phyloP scores from a whole-genome alignment of 495 filamentous ascomycete species.

The Trichoderma orchidacearum region DNA sequence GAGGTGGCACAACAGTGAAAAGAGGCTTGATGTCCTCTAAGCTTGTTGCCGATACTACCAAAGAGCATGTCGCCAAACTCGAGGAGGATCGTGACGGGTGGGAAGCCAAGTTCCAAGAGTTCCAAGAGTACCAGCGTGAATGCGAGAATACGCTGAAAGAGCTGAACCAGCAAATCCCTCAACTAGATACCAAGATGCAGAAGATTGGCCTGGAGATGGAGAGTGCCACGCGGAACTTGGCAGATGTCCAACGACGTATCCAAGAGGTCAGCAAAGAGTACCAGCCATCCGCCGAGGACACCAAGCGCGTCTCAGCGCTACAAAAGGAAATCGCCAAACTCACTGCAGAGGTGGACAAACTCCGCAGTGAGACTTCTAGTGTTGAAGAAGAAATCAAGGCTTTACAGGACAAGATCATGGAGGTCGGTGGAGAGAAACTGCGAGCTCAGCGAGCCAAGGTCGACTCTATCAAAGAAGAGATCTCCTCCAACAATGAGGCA shows the following conservation, averaged over 20 bases:
- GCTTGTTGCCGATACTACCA: constrained; percentile 66
- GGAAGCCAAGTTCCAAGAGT: constrained; percentile 64
- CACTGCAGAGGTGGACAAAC: constrained; percentile 63
- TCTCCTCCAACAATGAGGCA: constrained; percentile 64
- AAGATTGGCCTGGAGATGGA: constrained; percentile 85
- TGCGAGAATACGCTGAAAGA: constrained; percentile 60
- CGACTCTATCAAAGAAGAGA: constrained; percentile 81
- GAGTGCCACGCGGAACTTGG: constrained; percentile 69
- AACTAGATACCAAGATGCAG: constrained; percentile 78
- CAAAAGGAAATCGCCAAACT: constrained; percentile 65
- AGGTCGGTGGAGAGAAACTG: constrained; percentile 85
- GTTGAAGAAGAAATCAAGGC: constrained; percentile 85
- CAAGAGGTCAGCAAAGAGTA: constrained; percentile 70
- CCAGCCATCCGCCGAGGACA: constrained; percentile 66
- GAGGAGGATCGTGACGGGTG: constrained; percentile 75
- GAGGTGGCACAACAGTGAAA: constrained; percentile 79
- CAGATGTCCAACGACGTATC: constrained; percentile 69
- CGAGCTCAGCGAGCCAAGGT: constrained; percentile 85
- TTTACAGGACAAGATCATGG: constrained; percentile 94
- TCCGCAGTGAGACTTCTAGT: constrained; percentile 66
- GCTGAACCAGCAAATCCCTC: constrained; percentile 69
- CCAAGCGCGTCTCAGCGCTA: constrained; percentile 50
- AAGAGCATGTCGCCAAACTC: constrained; percentile 76
- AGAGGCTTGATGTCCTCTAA: constrained; percentile 93
- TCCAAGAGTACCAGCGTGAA: constrained; percentile 66